Evolutionary conservation across 2,329 filamentous ascomycete genomes (phyloP).

Genomic region (Diaporthe sp.): DNA sequence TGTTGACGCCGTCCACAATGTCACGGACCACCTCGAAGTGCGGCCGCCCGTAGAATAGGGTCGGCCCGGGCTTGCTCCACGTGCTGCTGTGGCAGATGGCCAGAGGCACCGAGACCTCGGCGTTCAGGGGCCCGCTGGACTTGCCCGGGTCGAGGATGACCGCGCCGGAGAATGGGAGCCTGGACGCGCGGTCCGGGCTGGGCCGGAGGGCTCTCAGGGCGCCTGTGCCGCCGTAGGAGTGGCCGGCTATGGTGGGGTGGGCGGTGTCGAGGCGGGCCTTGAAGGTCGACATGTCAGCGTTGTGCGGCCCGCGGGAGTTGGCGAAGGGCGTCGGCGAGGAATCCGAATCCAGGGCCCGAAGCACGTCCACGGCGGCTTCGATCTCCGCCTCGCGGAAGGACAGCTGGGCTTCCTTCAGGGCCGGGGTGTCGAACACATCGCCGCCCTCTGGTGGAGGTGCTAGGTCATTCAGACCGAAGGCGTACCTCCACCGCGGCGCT

Average conservation of each 20-base stretch:
- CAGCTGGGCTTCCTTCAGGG: constrained; percentile 58
- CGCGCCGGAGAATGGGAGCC: constrained; percentile 62
- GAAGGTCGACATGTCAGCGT: constrained; percentile 58
- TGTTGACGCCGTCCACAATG: constrained; percentile 59
- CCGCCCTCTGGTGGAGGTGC: constrained; percentile 48
- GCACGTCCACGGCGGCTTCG: constrained; percentile 53
- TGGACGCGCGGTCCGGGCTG: constrained; percentile 48
- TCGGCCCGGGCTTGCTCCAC: constrained; percentile 65
- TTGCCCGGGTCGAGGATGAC: constrained; percentile 76
- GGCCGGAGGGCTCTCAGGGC: constrained; percentile 69
- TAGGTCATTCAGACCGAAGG: constrained; percentile 27
- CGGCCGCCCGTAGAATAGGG: constrained; percentile 69
- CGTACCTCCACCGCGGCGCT: constrained; percentile 31
- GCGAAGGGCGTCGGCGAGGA: constrained; percentile 41
- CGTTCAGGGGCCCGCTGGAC: constrained; percentile 69
- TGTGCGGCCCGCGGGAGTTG: constrained; percentile 61
- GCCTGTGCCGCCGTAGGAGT: constrained; percentile 74
- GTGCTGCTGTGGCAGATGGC: constrained; percentile 72
- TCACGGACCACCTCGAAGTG: constrained; percentile 73
- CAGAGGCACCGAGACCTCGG: constrained; percentile 66
- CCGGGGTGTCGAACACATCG: constrained; percentile 38
- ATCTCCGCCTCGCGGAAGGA: constrained; percentile 63
- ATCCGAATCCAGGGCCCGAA: constrained; percentile 53
- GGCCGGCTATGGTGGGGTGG: constrained; percentile 67
- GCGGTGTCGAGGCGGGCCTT: constrained; percentile 63